A percentile compares a stretch with the other conserved stretches of the same genome.
These are phyloP conservation scores for Penicillium vulpinum DNA, from an alignment of 2,329 filamentous ascomycete species.

Conservation along the genomic window DNA sequence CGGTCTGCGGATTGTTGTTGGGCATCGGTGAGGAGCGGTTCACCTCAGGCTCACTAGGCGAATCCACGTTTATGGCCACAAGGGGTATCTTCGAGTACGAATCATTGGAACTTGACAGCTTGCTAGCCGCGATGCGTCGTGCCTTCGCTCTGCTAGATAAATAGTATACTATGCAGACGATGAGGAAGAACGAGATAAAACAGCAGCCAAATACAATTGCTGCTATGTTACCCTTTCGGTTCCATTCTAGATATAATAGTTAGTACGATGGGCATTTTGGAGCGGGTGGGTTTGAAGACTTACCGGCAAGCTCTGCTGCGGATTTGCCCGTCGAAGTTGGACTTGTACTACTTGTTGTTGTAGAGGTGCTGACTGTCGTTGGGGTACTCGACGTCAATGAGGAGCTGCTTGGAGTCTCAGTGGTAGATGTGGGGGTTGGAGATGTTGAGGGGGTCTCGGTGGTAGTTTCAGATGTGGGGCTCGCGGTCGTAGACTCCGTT, in stretches of 20 bases:
- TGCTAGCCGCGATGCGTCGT: conserved; percentile 12
- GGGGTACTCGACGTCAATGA: neutral
- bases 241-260: neutral
- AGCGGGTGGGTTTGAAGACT: neutral
- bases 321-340: conserved; percentile 8
- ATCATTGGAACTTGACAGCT: neutral
- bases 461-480: neutral
- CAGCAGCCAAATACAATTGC: conserved; percentile 11
- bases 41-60: neutral
- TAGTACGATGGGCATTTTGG: neutral
- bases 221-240: conserved; percentile 13
- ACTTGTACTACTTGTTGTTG: neutral
- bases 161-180: conserved; percentile 9
- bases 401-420: neutral
- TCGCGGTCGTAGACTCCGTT: neutral
- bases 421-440: neutral
- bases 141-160: conserved; percentile 5
- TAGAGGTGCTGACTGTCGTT: neutral
- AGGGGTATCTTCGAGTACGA: neutral
- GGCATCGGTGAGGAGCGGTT: conserved; percentile 10
- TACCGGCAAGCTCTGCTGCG: neutral
- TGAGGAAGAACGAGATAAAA: conserved; percentile 12
- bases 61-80: neutral
- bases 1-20: conserved; percentile 4
- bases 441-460: neutral